Base-by-base conservation (phyloP, 2,329 filamentous ascomycete species). In the Raffaelea deltoideospora region DNA sequence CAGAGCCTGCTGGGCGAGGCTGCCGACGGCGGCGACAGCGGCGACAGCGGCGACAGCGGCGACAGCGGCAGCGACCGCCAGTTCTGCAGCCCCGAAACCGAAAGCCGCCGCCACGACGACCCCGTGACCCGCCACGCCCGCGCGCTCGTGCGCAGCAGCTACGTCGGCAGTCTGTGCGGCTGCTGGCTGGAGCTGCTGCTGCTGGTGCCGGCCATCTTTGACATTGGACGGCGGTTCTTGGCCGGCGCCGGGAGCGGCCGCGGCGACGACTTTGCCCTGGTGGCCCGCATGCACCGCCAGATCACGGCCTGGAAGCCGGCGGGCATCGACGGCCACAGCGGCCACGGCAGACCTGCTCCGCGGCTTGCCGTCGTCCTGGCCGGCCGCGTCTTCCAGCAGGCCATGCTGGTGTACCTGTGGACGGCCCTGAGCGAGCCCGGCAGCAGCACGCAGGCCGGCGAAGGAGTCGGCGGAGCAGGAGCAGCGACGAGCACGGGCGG, bases 301-400 rank as follows among this genome's bases (percentile, higher is more conserved):
- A 57, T 65, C 2, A 45, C 61, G 32, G 52, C 47, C 4, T 65
- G 59, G 48, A 51, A 50, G 4, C 59, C 61, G 0, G 53, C 55
- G 21, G n/a, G n/a, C n/a, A n/a, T n/a, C n/a, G n/a, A n/a, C n/a
- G n/a, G n/a, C n/a, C n/a, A n/a, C n/a, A n/a, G n/a, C n/a, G n/a
- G n/a, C n/a, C n/a, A n/a, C n/a, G n/a, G n/a, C n/a, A n/a, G n/a
- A n/a, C 34, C 51, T 1, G 47, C 46, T 0, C 56, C 59, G 8
- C 51, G 47, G 3, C 47, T 48, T 0, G 55, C 62, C 37, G 55
- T 60, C 3, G 54, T 54, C 9, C 46, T 63, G 0, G 60, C 59
- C 0, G 61, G 60, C 0, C 42, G 55, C 4, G 55, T 65, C 5
- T 65, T 61, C 41, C 62, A 64, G 39, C 58, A 64, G 35, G 60